Percentiles rank a stretch among this genome's conserved stretches.
phyloP scores from a whole-genome alignment of 345 rosid genomes.

The Arabis alpina region DNA sequence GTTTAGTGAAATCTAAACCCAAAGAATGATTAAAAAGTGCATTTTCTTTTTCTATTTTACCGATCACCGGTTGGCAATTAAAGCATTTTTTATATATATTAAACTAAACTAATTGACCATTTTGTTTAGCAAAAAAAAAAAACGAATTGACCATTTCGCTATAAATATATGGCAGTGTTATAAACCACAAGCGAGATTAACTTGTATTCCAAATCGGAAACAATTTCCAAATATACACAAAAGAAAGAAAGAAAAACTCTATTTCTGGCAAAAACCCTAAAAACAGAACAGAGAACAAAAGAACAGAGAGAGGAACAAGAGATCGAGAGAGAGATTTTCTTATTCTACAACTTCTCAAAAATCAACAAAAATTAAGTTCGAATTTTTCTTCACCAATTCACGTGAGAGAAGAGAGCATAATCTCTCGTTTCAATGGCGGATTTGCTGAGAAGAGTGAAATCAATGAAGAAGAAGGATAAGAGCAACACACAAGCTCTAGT shows the following conservation, averaged over 20 bases:
- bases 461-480: slow-evolving; percentile 36
- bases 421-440: slow-evolving; percentile 36
- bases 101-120: slow-evolving; percentile 9
- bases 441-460: slow-evolving; percentile 30
- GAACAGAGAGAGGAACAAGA: neutral
- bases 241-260: neutral
- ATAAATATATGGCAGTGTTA: slow-evolving; percentile 7
- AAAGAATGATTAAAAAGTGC: neutral
- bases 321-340: slow-evolving; percentile 30
- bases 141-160: slow-evolving; percentile 13
- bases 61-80: neutral
- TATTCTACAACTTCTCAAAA: slow-evolving; percentile 31
- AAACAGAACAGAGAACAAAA: slow-evolving; percentile 29
- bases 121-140: neutral
- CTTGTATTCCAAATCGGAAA: neutral
- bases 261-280: slow-evolving; percentile 32
- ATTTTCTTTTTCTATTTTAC: neutral
- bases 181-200: neutral
- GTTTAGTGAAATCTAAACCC: neutral
- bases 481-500: slow-evolving; percentile 48
- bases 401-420: neutral
- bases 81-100: neutral
- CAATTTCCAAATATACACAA: slow-evolving; percentile 28
- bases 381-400: slow-evolving; percentile 2
- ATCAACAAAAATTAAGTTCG: slow-evolving; percentile 8